Percentiles rank a stretch among this genome's conserved stretches.
phyloP scores from a whole-genome alignment of 139 green algal genomes.

The Picochlorum sp. region DNA sequence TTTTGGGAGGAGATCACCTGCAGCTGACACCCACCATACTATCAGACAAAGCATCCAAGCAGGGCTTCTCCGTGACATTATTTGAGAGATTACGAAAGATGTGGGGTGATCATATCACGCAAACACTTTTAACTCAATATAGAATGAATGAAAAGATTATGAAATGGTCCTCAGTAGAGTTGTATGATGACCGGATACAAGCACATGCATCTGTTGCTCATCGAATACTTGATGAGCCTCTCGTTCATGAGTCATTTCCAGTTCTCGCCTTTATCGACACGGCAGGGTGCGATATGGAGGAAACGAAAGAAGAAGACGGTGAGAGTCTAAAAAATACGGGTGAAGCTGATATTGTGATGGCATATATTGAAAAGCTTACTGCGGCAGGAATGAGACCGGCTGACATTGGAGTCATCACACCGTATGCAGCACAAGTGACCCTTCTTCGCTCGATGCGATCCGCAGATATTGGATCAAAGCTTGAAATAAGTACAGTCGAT shows the following conservation, averaged over 20 bases:
- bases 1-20: conserved; percentile 78
- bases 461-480: conserved; percentile 7
- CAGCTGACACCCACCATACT: conserved; percentile 84
- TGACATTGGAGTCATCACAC: conserved; percentile 92
- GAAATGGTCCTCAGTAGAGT: conserved; percentile 72
- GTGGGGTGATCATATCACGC: conserved; percentile 39
- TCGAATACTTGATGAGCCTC: conserved; percentile 64
- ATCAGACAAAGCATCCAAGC: conserved; percentile 49
- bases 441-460: conserved; percentile 60
- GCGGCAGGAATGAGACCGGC: conserved; percentile 44
- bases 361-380: conserved; percentile 67
- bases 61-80: conserved; percentile 59
- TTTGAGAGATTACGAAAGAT: conserved; percentile 58
- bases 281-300: conserved; percentile 85
- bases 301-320: conserved; percentile 73
- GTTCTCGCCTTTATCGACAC: conserved; percentile 87
- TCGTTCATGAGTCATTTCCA: conserved; percentile 6
- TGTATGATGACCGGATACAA: conserved; percentile 64
- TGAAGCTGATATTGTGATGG: conserved; percentile 61
- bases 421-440: conserved; percentile 85
- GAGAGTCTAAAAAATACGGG: conserved; percentile 50
- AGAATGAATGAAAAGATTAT: conserved; percentile 93
- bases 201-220: conserved; percentile 56
- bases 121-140: conserved; percentile 89
- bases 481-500: conserved; percentile 84